A percentile compares a stretch with the other conserved stretches of the same genome.
Conservation (phyloP, 2,329 filamentous ascomycete species). For the Talaromyces marneffei region DNA sequence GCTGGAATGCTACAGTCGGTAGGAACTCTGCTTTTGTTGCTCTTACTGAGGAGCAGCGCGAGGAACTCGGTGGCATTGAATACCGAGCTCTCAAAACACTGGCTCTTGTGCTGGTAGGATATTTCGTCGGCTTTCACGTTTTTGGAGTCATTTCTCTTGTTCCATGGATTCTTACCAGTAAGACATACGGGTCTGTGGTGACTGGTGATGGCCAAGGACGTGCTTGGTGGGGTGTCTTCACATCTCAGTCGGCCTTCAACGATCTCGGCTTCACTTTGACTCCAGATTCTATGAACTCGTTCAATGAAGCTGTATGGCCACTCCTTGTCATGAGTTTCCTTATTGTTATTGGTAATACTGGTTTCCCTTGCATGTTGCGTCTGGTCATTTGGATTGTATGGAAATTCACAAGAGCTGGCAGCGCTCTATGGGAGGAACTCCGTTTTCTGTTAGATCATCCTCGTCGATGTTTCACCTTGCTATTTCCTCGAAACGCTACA, state of each 20-base stretch:
- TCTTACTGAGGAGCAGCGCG: slow-evolving; percentile 80
- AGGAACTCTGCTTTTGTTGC: slow-evolving; percentile 91
- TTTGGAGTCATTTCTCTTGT: slow-evolving; percentile 67
- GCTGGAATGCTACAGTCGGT: slow-evolving; percentile 85
- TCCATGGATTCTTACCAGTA: slow-evolving; percentile 69
- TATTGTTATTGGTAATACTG: slow-evolving; percentile 92
- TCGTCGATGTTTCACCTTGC: slow-evolving; percentile 86
- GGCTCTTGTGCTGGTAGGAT: slow-evolving; percentile 67
- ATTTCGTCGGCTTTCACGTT: slow-evolving; percentile 78
- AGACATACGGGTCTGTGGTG: slow-evolving; percentile 62
- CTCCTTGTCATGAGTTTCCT: slow-evolving; percentile 75
- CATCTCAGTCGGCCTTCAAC: slow-evolving; percentile 80
- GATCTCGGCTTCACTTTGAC: slow-evolving; percentile 92
- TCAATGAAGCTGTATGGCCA: slow-evolving; percentile 68
- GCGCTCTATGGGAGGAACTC: slow-evolving; percentile 80
- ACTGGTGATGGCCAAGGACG: slow-evolving; percentile 55
- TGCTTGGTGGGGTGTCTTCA: slow-evolving; percentile 90
- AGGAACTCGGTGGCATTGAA: slow-evolving; percentile 93
- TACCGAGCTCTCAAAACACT: slow-evolving; percentile 87
- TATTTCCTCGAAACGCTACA: slow-evolving; percentile 83
- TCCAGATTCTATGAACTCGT: slow-evolving; percentile 88
- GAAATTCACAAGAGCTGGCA: slow-evolving; percentile 58
- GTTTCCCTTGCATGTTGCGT: slow-evolving; percentile 88
- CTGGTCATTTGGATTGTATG: slow-evolving; percentile 83
- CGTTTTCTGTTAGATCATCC: slow-evolving; percentile 90